Evolutionary conservation across 2,329 filamentous ascomycete species (phyloP), one percentile per base, ranked within the genome.

Genomic region (Talaromyces sp.): DNA sequence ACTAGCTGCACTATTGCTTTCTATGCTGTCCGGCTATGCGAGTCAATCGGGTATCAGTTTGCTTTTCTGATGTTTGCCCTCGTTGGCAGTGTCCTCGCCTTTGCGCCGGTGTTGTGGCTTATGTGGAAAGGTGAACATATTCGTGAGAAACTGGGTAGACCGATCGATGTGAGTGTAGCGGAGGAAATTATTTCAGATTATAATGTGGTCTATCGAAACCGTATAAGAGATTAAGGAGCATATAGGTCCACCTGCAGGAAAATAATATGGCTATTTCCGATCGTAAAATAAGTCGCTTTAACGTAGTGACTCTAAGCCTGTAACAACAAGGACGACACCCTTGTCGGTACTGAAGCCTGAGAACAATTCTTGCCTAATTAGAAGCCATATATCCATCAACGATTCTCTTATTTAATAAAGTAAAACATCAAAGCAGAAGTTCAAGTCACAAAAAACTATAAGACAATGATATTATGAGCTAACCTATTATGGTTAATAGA

Each of bases 21-120:
- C 21, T 55, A 55, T 38, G 55, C 24, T 4, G 27, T 58, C 17
- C 46, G 49, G 5, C 43, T 58, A 24, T 58, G 55, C 27, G 24
- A 58, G 26, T 43, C 55, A 4, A 58, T 58, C 4, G 55, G 55
- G 17, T 58, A 58, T 51, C 55, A 58, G 9, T 58, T 58, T 58
- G 55, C 55, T 14, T 58, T 58, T 27, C n/a, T 58, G 26, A 58
- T 58, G 55, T 58, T 58, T 58, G 55, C 55, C 19, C 55, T 58
- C 19, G 55, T 58, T 3, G 55, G 55, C 49, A 50, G 55, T 26
- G 55, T 58, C 7, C 55, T 58, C 32, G 55, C 55, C 8, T 50
- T 50, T 51, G 24, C 32, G n/a, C 55, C 55, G 7, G 49, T 58
- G 29, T 3, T 58, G 11, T 58, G 55, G 55, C 55, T 58, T 29